A percentile compares a stretch with the other conserved stretches of the same genome.
Conservation (phyloP, 768 basidiomycete species). For the Vararia minispora region DNA sequence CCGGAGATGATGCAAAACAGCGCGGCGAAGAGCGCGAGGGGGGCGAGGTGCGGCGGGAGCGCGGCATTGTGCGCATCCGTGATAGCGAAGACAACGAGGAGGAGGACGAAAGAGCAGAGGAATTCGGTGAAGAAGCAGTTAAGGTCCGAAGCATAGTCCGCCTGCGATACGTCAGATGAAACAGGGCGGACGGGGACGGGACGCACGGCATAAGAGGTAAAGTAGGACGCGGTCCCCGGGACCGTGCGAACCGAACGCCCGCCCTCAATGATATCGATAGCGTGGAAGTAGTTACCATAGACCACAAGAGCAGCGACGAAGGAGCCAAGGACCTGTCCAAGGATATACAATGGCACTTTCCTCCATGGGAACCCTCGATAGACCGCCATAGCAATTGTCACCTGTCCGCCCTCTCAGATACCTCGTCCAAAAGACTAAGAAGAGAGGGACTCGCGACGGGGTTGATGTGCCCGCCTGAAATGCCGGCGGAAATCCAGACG, state of each 20-base stretch:
- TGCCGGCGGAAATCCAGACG: conserved; percentile 53
- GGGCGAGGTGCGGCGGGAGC: conserved; percentile 37
- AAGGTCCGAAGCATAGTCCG: conserved; percentile 30
- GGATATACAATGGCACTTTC: conserved; percentile 64
- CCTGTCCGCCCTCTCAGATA: conserved; percentile 25
- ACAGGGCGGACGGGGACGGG: background rate
- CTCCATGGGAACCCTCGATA: conserved; percentile 70
- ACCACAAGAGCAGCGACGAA: conserved; percentile 44
- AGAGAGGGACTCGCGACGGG: conserved; percentile 18
- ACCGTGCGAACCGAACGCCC: conserved; percentile 43
- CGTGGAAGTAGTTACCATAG: conserved; percentile 58
- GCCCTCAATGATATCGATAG: conserved; percentile 55
- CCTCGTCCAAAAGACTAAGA: background rate
- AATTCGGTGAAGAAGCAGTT: conserved; percentile 44
- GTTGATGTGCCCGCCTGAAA: conserved; percentile 58
- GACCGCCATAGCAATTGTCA: conserved; percentile 59
- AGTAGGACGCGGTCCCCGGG: conserved; percentile 43
- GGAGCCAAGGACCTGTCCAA: conserved; percentile 53
- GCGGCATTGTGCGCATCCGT: conserved; percentile 42
- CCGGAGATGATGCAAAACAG: too few species aligned
- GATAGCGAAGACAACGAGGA: conserved; percentile 41
- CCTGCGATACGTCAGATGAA: conserved; percentile 17
- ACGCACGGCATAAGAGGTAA: conserved; percentile 51
- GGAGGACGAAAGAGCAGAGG: conserved; percentile 40
- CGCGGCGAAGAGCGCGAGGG: conserved; percentile 46